Percentiles rank a stretch among this genome's conserved stretches.
These are phyloP conservation scores for Diaporthe sp. DNA, from an alignment of 2,329 filamentous ascomycete species.

Conservation along the genomic window DNA sequence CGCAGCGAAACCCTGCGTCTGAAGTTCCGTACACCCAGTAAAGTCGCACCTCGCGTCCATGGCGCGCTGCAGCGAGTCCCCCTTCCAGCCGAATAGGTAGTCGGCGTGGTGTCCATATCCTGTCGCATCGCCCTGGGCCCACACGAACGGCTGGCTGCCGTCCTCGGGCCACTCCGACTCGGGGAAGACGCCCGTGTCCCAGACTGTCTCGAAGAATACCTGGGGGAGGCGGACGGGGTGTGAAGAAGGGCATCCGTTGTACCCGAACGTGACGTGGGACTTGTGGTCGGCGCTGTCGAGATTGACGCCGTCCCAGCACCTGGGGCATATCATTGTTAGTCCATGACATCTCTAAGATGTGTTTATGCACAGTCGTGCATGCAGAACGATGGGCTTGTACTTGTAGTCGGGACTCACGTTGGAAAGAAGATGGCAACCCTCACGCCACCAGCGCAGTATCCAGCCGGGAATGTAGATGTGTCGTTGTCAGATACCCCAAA, in stretches of 20 bases:
- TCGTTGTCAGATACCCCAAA: slow-evolving; percentile 47
- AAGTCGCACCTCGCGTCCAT: slow-evolving; percentile 35
- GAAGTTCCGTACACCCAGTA: slow-evolving; percentile 37
- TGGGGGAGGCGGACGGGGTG: slow-evolving; percentile 42
- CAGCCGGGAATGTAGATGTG: slow-evolving; percentile 47
- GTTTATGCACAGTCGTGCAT: not conserved
- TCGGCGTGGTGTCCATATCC: slow-evolving; percentile 52
- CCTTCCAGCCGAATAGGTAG: slow-evolving; percentile 52
- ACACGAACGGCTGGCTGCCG: slow-evolving; percentile 45
- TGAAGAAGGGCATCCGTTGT: slow-evolving; percentile 40
- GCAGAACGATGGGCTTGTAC: no score
- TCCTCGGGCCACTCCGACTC: slow-evolving; percentile 41
- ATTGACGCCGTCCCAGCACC: slow-evolving; percentile 66
- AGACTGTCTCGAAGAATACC: slow-evolving; percentile 42
- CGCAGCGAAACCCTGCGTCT: slow-evolving; percentile 37
- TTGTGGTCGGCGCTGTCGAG: slow-evolving; percentile 58
- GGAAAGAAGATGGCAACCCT: slow-evolving; percentile 31
- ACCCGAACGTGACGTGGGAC: slow-evolving; percentile 57
- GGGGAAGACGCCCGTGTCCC: slow-evolving; percentile 40
- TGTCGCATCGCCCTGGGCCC: slow-evolving; percentile 44
- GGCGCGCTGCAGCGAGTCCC: slow-evolving; percentile 44
- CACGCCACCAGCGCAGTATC: slow-evolving; percentile 50
- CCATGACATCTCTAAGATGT: fast-evolving
- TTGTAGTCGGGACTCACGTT: not conserved
- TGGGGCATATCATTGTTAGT: not conserved